Percentiles rank a stretch among this genome's conserved stretches.
Conservation (phyloP, 352 stramenopile species). For the Pelagophyceae sp. region DNA sequence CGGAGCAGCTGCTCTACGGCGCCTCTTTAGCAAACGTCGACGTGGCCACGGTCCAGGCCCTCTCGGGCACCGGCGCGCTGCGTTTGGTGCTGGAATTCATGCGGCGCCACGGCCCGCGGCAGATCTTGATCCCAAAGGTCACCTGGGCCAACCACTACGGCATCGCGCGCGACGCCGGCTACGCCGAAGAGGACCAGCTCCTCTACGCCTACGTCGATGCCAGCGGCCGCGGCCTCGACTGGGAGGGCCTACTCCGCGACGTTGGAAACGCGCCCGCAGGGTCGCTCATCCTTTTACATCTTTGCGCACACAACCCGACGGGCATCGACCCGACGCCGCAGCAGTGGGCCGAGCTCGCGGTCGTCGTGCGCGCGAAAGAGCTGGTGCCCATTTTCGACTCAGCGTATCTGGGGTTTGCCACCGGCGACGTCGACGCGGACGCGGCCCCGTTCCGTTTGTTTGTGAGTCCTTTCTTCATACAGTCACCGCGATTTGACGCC, state of each 20-base stretch:
- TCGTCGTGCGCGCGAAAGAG: constrained; percentile 70
- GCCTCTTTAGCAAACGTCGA: constrained; percentile 60
- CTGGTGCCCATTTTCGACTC: constrained; percentile 84
- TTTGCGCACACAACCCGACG: constrained; percentile 79
- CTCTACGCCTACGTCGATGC: constrained; percentile 35
- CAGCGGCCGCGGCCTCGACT: constrained; percentile 52
- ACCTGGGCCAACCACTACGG: constrained; percentile 87
- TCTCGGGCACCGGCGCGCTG: not conserved
- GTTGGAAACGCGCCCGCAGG: constrained; percentile 63
- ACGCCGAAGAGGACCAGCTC: constrained; percentile 24
- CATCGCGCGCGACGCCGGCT: constrained; percentile 50
- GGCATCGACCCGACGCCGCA: constrained; percentile 74
- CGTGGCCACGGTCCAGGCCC: constrained; percentile 35
- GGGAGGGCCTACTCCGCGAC: constrained; percentile 67
- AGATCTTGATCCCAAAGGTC: constrained; percentile 77
- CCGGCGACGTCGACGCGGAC: constrained; percentile 68
- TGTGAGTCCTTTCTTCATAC: too few species aligned
- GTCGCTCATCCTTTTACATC: constrained; percentile 77
- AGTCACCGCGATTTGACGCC: too few species aligned
- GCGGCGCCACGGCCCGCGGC: constrained; percentile 34
- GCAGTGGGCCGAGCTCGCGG: constrained; percentile 73
- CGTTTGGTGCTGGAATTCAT: constrained; percentile 36
- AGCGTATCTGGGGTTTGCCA: constrained; percentile 86
- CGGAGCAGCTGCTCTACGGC: constrained; percentile 75
- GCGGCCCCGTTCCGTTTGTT: constrained; percentile 59